Evolutionary conservation across 2,329 filamentous ascomycete species (phyloP), one percentile per base, ranked within the genome.

Genomic region (Colletotrichum sp.): DNA sequence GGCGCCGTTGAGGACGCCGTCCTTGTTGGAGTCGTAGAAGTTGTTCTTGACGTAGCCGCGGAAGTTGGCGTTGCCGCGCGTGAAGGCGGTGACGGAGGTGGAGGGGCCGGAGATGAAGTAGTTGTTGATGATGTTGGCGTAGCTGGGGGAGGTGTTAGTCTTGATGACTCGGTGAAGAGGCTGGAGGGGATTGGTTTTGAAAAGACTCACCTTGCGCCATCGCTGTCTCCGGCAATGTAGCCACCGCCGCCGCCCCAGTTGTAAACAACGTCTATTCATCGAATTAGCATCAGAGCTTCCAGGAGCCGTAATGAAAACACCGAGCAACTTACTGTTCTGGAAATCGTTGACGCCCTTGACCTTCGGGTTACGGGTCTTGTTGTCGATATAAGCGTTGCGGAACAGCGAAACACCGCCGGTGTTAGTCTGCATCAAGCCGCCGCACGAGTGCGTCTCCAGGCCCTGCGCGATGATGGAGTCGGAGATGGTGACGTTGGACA

Each of bases 331-430:
- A 61, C 55, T 87, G 74, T 87, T 87, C 73, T 84, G 84, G 70
- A 90, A 90, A 77, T 91, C 89, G 28, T 90, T 90, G 4, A 88
- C 85, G 1, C 88, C 89, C 79, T 91, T 91, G 64, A 90, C 88
- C 75, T 90, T 90, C 2, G 89, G 89, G 74, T 91, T 90, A 2
- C 89, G 85, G 12, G 89, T 91, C 79, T 91, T 90, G 77, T 89
- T 90, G 76, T 90, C 89, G 70, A 90, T 88, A 79, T 90, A 91
- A 36, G 91, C 79, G 78, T 91, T 90, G 5, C 89, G 83, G 80
- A 90, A 90, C 16, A 75, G 58, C 5, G 69, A 73, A 89, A 83
- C 18, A 85, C 87, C 87, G 10, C 86, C 86, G 2, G 43, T 52
- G 28, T 88, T 82, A 2, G 87, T 88, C 80, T 90, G 86, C 79